A percentile compares a stretch with the other conserved stretches of the same genome.
phyloP scores from a whole-genome alignment of 2,329 filamentous ascomycete genomes.

The Neonectria hederae region DNA sequence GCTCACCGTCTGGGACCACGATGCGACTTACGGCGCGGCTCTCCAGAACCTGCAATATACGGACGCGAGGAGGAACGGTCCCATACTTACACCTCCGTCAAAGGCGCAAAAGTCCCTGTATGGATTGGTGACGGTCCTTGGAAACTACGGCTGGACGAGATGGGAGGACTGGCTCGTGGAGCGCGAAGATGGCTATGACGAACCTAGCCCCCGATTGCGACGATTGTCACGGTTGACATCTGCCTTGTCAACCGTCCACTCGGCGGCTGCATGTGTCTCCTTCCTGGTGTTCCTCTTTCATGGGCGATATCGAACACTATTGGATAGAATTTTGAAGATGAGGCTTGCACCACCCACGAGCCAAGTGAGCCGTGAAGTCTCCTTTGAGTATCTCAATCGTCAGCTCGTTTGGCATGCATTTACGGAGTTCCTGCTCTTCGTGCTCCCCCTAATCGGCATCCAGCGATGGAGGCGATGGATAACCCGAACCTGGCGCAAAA shows the following conservation, averaged over 20 bases:
- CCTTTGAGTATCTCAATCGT: slow-evolving; percentile 96
- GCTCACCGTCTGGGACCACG: slow-evolving; percentile 94
- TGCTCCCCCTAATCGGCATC: slow-evolving; percentile 96
- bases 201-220: slow-evolving; percentile 60
- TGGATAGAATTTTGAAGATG: slow-evolving; percentile 85
- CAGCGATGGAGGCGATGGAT: slow-evolving; percentile 92
- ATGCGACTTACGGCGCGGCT: slow-evolving; percentile 92
- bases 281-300: slow-evolving; percentile 93
- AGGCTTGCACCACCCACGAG: slow-evolving; percentile 85
- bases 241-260: slow-evolving; percentile 76
- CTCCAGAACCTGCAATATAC: slow-evolving; percentile 92
- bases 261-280: slow-evolving; percentile 81
- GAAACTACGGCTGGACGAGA: slow-evolving; percentile 88
- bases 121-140: slow-evolving; percentile 85
- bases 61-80: slow-evolving; percentile 75
- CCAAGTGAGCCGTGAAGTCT: slow-evolving; percentile 89
- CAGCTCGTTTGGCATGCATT: slow-evolving; percentile 99
- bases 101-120: slow-evolving; percentile 85
- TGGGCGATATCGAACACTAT: slow-evolving; percentile 88
- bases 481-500: slow-evolving; percentile 84
- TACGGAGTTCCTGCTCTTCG: slow-evolving; percentile 96
- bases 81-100: slow-evolving; percentile 75
- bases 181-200: slow-evolving; percentile 78
- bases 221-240: slow-evolving; percentile 76
- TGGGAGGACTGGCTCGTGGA: slow-evolving; percentile 89